Evolutionary conservation across 2,329 filamentous ascomycete species (phyloP), one percentile per base, ranked within the genome.

Genomic region (Chlorencoelia australis): DNA sequence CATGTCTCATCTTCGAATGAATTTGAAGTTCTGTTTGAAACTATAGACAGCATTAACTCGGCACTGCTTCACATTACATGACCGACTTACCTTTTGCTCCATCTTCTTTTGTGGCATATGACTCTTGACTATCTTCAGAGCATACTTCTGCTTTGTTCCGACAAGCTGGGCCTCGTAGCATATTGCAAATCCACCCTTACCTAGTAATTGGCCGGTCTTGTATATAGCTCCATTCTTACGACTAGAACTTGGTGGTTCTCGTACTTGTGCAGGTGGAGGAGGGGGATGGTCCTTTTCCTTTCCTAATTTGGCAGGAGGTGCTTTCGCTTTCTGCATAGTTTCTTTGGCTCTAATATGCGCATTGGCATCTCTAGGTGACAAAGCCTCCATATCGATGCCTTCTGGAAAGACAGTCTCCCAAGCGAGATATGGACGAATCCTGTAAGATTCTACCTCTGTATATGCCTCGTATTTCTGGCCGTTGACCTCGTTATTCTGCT

Each of bases 1-100:
- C 82, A 56, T 98, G 91, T 40, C 80, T 79, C 77, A 98, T 89
- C 59, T 96, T 98, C 28, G 91, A 95, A 63, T 98, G 91, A 42
- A 98, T 95, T 61, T 96, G 89, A 5, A 98, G 74, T 60, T 98
- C 91, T 15, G 75, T 75, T 75, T 79, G 75, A 51, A 81, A 79
- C 74, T 79, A 35, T 6, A n/a, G 14, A 14, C 18, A 11, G 16
- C 4, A 25, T 49, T 30, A 45, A 45, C 19, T 24, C 18, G n/a
- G 30, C 4, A 26, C 10, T n/a, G n/a, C n/a, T n/a, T 25, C 17
- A 10, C 14, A 16, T 7, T 11, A 13, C 10, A 11, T 11, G 13
- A n/a, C 32, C 4, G 13, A 19, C 59, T 34, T 43, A 85, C 82
- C 76, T 88, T 88, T 60, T 88, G 82, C 56, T 84, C 81, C 71